Evolutionary conservation across 2,329 filamentous ascomycete species (phyloP), one percentile per base, ranked within the genome.

Genomic region (Elsinoe batatas): DNA sequence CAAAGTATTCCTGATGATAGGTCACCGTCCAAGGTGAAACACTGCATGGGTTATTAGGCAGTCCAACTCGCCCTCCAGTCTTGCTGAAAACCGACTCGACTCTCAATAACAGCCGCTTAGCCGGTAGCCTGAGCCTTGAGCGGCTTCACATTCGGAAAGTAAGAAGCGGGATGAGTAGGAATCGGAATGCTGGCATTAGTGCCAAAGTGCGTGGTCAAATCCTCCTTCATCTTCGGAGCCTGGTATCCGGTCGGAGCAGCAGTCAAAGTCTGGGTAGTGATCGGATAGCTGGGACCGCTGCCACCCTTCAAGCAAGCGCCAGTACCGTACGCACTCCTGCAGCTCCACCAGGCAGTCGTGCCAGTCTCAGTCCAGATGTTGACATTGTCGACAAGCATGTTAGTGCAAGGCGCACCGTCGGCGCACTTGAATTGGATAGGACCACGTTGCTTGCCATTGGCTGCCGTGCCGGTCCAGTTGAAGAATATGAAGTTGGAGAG

Each of bases 401-500:
- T 74, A 2, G 72, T 76, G 69, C 79, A 82, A 11, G 79, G 79
- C 1, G 71, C 73, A 1, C 62, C 68, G 56, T 74, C 69, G 0
- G 77, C 72, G 60, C 79, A 82, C 33, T 72, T 64, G 40, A 81
- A 67, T 57, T 77, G 76, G 61, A 83, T 70, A 1, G 79, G 79
- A 0, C 76, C 78, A 18, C 80, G 74, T 54, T 72, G 57, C 3
- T 65, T 64, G 17, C 79, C 80, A 58, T 81, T 69, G 2, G 69
- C 63, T 55, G 74, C 72, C 2, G 75, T 78, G 35, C 79, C 80
- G 56, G 74, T 76, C 80, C 79, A 83, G 65, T 78, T 76, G 30
- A 64, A 72, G 64, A 81, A 72, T 1, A 71, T 76, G 61, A 83
- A 70, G 67, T 80, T 77, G 61, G 61, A 69, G 42, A 79, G 73